Evolutionary conservation across 129 eudicot species (phyloP).

Genomic region (Ambrosia artemisiifolia): DNA sequence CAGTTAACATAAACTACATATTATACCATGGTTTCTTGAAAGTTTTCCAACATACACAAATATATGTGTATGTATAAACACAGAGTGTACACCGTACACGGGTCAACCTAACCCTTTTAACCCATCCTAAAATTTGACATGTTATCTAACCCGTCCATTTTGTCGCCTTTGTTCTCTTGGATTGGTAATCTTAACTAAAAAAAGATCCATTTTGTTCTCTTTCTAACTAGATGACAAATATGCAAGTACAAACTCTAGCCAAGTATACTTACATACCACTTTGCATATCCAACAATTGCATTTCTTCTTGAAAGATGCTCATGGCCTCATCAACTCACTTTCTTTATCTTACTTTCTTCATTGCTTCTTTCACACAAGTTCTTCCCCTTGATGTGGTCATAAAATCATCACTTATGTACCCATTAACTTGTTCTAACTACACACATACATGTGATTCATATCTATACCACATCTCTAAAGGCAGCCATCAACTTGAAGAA

Average conservation of each 20-base stretch:
- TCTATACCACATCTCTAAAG: conserved; percentile 44
- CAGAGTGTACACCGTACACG: background rate
- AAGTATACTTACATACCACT: conserved; percentile 13
- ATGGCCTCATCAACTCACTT: conserved; percentile 32
- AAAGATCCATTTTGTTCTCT: conserved; percentile 10
- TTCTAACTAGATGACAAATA: conserved; percentile 24
- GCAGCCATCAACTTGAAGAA: conserved; percentile 23
- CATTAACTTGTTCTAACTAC: conserved; percentile 33
- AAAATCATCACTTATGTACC: conserved; percentile 39
- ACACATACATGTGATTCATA: conserved; percentile 33
- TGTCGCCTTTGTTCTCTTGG: background rate
- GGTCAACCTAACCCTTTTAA: background rate
- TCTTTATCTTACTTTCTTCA: conserved; percentile 14
- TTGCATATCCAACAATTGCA: conserved; percentile 25
- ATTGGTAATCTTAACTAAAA: background rate
- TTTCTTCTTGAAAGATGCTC: conserved; percentile 27
- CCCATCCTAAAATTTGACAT: background rate
- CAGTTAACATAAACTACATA: no score
- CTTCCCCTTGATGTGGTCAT: conserved; percentile 25
- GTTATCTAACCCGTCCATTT: background rate
- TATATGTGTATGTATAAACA: no score
- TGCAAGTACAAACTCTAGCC: conserved; percentile 24
- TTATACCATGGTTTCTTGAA: no score
- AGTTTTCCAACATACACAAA: no score
- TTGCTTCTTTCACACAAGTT: conserved; percentile 26